phyloP scores from a whole-genome alignment of 192 early-diverging fungal genomes.

The Glomus cerebriforme region DNA sequence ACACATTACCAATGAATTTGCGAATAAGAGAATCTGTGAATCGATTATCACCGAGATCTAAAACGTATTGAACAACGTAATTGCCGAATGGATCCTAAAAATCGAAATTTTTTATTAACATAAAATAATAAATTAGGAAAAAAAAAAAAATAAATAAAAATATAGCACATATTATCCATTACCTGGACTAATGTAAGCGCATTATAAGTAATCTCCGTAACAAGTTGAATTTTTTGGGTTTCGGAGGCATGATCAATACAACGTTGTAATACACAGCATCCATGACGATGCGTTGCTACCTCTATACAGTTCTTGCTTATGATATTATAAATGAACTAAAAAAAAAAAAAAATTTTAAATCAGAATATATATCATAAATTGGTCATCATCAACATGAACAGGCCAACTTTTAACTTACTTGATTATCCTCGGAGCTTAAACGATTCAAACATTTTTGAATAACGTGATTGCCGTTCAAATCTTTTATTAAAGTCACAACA shows the following conservation, averaged over 20 bases:
- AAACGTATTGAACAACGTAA: constrained; percentile 91
- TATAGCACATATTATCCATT: neutral
- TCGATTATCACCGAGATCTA: constrained; percentile 70
- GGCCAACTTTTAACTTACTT: constrained; percentile 11
- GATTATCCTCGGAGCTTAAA: constrained; percentile 74
- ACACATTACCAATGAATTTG: constrained; percentile 76
- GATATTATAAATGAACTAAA: constrained; percentile 81
- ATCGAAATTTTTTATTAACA: too few relatives aligned
- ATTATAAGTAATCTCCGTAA: constrained; percentile 72
- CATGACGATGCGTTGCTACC: constrained; percentile 89
- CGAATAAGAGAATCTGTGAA: constrained; percentile 73
- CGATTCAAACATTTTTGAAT: constrained; percentile 88
- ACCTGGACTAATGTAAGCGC: constrained; percentile 74
- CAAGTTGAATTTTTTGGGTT: constrained; percentile 74
- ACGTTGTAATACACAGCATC: constrained; percentile 89
- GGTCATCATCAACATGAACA: neutral
- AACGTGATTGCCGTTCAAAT: constrained; percentile 91
- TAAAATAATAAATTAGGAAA: too few relatives aligned
- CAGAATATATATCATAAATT: too few relatives aligned
- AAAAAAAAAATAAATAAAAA: neutral
- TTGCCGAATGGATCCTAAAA: constrained; percentile 80
- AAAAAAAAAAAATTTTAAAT: neutral
- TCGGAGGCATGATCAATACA: constrained; percentile 84
- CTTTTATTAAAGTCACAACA: constrained; percentile 84
- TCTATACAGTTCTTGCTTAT: constrained; percentile 77